Conservation (phyloP, 2,329 filamentous ascomycete species). For the Myotisia sp. region DNA sequence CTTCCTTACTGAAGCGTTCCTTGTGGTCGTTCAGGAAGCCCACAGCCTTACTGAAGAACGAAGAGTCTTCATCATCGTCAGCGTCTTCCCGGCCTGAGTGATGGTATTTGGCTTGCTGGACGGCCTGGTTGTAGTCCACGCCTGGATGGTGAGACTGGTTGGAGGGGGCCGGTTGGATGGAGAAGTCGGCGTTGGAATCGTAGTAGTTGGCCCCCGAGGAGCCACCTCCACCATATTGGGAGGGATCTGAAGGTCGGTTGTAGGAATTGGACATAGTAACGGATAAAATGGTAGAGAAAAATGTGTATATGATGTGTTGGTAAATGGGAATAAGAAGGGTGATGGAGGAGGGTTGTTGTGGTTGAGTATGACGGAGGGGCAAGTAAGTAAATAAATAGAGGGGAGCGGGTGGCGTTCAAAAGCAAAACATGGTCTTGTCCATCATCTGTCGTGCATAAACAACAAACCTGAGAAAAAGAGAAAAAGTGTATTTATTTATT, state of each 20-base stretch:
- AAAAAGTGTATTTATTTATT: too few relatives aligned
- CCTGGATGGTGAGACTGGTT: conserved; percentile 21
- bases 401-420: too few relatives aligned
- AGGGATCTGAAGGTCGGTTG: conserved; percentile 11
- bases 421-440: too few relatives aligned
- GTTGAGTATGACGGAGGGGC: too few relatives aligned
- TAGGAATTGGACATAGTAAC: not conserved
- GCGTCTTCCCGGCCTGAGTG: conserved; percentile 26
- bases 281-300: too few relatives aligned
- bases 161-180: conserved; percentile 6
- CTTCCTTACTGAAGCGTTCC: conserved; percentile 33
- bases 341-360: too few relatives aligned
- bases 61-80: conserved; percentile 21
- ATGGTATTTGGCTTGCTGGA: conserved; percentile 38
- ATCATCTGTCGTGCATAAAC: too few relatives aligned
- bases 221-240: conserved; percentile 15
- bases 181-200: conserved; percentile 15
- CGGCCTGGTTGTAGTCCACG: conserved; percentile 39
- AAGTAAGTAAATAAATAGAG: too few relatives aligned
- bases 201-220: conserved; percentile 18
- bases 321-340: too few relatives aligned
- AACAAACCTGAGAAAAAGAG: too few relatives aligned
- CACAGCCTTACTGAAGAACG: conserved; percentile 44
- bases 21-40: conserved; percentile 42
- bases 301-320: too few relatives aligned